Evolutionary conservation across 257 asterid species (phyloP).

Genomic region (Petunia secreta): DNA sequence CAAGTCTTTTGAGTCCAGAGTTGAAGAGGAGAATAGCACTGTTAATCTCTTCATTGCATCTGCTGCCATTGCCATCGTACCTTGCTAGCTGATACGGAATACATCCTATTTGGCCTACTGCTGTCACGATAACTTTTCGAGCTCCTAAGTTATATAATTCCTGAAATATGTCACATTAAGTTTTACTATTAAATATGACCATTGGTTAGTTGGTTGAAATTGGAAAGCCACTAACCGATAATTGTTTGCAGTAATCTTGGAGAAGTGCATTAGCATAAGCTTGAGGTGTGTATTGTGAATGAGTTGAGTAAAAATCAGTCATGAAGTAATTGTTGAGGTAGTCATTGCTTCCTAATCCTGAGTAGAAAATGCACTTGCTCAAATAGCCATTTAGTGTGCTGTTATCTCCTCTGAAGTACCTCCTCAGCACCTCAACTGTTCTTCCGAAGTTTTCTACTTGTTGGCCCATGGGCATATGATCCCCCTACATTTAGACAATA

Average conservation of each 20-base stretch:
- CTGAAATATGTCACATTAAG: constrained; percentile 32
- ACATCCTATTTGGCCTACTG: constrained; percentile 82
- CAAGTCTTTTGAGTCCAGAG: constrained; percentile 62
- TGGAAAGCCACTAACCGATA: constrained; percentile 44
- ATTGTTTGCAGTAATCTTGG: constrained; percentile 65
- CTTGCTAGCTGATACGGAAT: constrained; percentile 85
- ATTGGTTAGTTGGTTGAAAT: background rate
- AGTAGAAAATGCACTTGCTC: constrained; percentile 71
- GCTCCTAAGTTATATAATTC: constrained; percentile 74
- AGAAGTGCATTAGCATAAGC: constrained; percentile 76
- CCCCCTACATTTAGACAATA: constrained; percentile 52
- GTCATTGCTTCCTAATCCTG: constrained; percentile 93
- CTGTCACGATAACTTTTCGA: constrained; percentile 72
- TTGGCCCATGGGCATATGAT: constrained; percentile 72
- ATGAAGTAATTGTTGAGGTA: constrained; percentile 90
- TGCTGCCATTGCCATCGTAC: constrained; percentile 63
- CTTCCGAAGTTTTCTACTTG: constrained; percentile 67
- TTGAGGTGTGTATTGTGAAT: constrained; percentile 56
- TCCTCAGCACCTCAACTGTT: constrained; percentile 59
- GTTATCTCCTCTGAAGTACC: constrained; percentile 62
- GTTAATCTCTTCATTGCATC: constrained; percentile 88
- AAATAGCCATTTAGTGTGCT: constrained; percentile 55
- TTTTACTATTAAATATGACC: background rate
- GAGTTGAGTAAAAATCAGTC: constrained; percentile 68
- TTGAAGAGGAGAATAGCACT: constrained; percentile 70